Evolutionary conservation across 331 rosid genomes (phyloP).

Genomic region (Erythrophleum ivorense): DNA sequence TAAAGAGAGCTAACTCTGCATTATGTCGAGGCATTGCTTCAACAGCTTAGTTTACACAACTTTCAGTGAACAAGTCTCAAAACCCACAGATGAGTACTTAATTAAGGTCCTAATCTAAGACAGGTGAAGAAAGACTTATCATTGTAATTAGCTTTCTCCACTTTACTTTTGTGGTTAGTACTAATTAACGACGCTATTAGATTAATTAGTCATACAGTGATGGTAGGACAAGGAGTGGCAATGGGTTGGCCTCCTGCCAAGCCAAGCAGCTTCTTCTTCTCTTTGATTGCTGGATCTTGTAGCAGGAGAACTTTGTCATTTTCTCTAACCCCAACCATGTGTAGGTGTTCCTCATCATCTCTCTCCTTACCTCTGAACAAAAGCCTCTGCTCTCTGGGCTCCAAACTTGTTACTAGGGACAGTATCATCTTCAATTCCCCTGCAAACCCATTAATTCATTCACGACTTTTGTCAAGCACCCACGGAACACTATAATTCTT

Average conservation of each 20-base stretch:
- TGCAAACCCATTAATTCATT: constrained; percentile 40
- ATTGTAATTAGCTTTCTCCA: constrained; percentile 41
- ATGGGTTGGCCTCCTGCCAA: constrained; percentile 46
- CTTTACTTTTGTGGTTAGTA: constrained; percentile 45
- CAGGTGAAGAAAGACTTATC: constrained; percentile 42
- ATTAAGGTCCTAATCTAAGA: constrained; percentile 46
- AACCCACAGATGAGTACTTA: constrained; percentile 43
- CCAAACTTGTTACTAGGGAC: constrained; percentile 70
- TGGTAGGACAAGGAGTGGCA: constrained; percentile 53
- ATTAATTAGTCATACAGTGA: constrained; percentile 51
- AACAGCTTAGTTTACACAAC: constrained; percentile 28
- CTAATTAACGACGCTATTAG: constrained; percentile 22
- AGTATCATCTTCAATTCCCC: constrained; percentile 84
- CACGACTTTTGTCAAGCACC: constrained; percentile 27
- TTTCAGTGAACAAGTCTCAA: constrained; percentile 17
- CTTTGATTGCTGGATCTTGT: constrained; percentile 89
- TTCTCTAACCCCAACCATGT: constrained; percentile 95
- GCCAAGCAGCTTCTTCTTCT: constrained; percentile 65
- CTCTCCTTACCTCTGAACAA: constrained; percentile 91
- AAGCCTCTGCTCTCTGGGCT: constrained; percentile 84
- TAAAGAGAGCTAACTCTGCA: constrained; percentile 28
- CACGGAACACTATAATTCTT: neutral
- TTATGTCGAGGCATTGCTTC: constrained; percentile 20
- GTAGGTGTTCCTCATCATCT: constrained; percentile 79
- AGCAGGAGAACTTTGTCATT: constrained; percentile 87